Percentiles rank a stretch among this genome's conserved stretches.
phyloP scores from a whole-genome alignment of 2,329 filamentous ascomycete species.

The Arthrobotrys sinensis region DNA sequence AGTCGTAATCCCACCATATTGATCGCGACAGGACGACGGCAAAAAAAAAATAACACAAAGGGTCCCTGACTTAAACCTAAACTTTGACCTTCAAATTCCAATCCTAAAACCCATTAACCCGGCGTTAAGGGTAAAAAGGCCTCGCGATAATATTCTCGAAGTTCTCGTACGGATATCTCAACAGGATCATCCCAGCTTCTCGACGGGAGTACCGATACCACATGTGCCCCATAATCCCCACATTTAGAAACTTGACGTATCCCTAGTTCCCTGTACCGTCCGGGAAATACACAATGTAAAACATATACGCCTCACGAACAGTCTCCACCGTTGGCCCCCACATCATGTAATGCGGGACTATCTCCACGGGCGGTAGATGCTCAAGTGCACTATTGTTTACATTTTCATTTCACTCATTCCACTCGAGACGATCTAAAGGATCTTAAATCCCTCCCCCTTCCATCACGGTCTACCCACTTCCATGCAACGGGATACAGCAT shows the following conservation, averaged over 20 bases:
- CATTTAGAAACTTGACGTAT: slow-evolving; percentile 21
- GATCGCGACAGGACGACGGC: slow-evolving; percentile 20
- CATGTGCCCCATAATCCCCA: slow-evolving; percentile 25
- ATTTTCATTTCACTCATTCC: slow-evolving; percentile 26
- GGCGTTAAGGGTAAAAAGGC: slow-evolving; percentile 23
- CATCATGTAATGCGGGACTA: slow-evolving; percentile 17
- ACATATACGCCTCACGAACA: slow-evolving; percentile 22
- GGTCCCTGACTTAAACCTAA: slow-evolving; percentile 14
- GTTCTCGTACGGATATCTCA: slow-evolving; percentile 27
- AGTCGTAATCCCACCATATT: not conserved
- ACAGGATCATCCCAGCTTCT: slow-evolving; percentile 28
- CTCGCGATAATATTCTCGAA: slow-evolving; percentile 27
- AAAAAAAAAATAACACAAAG: slow-evolving; percentile 5
- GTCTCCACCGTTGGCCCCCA: slow-evolving; percentile 16
- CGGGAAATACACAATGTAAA: slow-evolving; percentile 29
- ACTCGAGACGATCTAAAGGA: slow-evolving; percentile 4
- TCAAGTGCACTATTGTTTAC: slow-evolving; percentile 22
- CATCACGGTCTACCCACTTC: slow-evolving; percentile 17
- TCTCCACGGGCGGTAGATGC: slow-evolving; percentile 21
- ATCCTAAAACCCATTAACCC: slow-evolving; percentile 1
- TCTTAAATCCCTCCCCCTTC: slow-evolving; percentile 23
- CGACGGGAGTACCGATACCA: slow-evolving; percentile 31
- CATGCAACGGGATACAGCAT: slow-evolving; percentile 30
- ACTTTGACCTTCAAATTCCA: slow-evolving; percentile 18
- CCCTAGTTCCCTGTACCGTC: slow-evolving; percentile 22